phyloP scores from a whole-genome alignment of 164 flowering plant species.

The Cinnamomum micranthum region DNA sequence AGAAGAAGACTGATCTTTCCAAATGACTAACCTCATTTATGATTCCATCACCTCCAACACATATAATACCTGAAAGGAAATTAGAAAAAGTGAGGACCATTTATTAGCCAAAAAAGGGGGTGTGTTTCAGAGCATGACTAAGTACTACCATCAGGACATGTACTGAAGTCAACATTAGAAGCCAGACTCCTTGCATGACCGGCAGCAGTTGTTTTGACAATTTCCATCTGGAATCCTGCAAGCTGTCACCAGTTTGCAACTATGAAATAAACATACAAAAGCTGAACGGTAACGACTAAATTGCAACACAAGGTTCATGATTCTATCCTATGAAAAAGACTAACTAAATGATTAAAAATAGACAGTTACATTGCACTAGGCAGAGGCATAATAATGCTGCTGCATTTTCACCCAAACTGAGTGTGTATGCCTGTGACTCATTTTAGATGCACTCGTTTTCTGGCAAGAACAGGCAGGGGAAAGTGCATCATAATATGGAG shows the following conservation, averaged over 20 bases:
- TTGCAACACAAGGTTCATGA: no score
- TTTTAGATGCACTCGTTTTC: no score
- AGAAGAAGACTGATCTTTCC: no score
- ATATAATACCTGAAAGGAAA: slow-evolving; percentile 73
- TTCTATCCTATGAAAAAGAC: neutral
- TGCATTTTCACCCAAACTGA: no score
- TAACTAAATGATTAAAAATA: neutral
- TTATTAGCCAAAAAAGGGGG: neutral
- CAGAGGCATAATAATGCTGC: no score
- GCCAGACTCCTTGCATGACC: slow-evolving; percentile 94
- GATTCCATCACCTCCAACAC: slow-evolving; percentile 99
- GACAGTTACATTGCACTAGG: neutral
- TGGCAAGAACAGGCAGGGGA: no score
- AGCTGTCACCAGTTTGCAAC: slow-evolving; percentile 58
- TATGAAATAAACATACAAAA: slow-evolving; percentile 6
- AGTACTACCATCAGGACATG: slow-evolving; percentile 91
- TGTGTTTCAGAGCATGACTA: slow-evolving; percentile 5
- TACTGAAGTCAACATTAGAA: slow-evolving; percentile 79
- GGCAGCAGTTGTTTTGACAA: slow-evolving; percentile 80
- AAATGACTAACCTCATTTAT: slow-evolving; percentile 81
- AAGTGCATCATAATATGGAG: no score
- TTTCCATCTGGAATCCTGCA: slow-evolving; percentile 93
- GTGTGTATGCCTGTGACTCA: no score
- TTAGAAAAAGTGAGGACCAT: neutral
- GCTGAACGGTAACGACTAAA: neutral